phyloP scores from a whole-genome alignment of 148 eudicot genomes.

The Vaccinium vitisidaea region DNA sequence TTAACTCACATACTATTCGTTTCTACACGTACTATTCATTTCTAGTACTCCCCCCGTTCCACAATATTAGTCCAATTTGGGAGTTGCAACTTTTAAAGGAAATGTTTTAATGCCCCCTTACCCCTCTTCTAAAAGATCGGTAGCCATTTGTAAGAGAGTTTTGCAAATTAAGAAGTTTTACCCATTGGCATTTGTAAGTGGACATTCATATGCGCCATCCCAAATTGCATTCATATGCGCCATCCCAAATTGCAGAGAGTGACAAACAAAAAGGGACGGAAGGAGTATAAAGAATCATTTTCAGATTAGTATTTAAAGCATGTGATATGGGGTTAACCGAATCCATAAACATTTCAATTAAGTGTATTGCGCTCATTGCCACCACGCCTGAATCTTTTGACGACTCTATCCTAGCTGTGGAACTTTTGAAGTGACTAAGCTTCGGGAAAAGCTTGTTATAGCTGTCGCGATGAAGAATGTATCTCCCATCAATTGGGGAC shows the following conservation, averaged over 20 bases:
- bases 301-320: background rate
- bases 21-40: no score
- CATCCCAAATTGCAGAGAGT: background rate
- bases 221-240: no score
- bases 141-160: background rate
- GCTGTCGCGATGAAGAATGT: slow-evolving; percentile 31
- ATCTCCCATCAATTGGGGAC: slow-evolving; percentile 31
- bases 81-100: background rate
- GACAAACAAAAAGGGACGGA: background rate
- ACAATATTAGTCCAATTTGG: background rate
- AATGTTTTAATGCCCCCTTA: background rate
- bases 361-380: slow-evolving; percentile 25
- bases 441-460: slow-evolving; percentile 28
- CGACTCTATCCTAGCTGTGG: slow-evolving; percentile 35
- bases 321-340: slow-evolving; percentile 22
- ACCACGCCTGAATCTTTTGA: slow-evolving; percentile 47
- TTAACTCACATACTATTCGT: background rate
- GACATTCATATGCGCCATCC: background rate
- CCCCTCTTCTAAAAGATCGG: background rate
- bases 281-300: background rate
- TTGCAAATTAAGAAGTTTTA: background rate
- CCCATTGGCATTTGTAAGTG: background rate
- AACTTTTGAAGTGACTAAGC: slow-evolving; percentile 18
- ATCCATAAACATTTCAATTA: slow-evolving; percentile 47
- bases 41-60: background rate